Conservation (phyloP, 2,329 filamentous ascomycete genomes). For the Clathrospora elynae region DNA sequence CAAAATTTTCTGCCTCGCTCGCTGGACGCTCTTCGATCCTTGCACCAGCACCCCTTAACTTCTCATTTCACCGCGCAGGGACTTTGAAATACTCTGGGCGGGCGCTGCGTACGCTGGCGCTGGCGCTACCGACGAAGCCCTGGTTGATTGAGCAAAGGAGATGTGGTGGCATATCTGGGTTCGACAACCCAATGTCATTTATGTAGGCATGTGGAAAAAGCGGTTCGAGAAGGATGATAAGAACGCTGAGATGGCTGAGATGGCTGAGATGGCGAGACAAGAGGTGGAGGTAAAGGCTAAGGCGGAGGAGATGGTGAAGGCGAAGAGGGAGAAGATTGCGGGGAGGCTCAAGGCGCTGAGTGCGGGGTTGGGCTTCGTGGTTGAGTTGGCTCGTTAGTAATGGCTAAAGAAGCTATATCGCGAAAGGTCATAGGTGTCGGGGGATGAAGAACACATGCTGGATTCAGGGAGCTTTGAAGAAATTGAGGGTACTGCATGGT, state of each 20-base stretch:
- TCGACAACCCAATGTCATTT: conserved; percentile 29
- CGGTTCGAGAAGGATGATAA: conserved; percentile 29
- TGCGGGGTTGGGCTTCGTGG: too few species aligned
- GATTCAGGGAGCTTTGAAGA: too few species aligned
- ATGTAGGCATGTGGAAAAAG: conserved; percentile 31
- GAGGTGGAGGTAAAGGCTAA: neutral
- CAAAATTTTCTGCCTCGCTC: conserved; percentile 32
- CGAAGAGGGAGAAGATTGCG: neutral
- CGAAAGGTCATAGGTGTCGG: too few species aligned
- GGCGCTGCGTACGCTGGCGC: conserved; percentile 17
- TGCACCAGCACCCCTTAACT: conserved; percentile 21
- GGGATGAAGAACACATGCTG: too few species aligned
- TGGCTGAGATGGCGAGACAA: neutral
- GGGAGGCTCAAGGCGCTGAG: neutral
- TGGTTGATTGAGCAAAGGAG: conserved; percentile 24
- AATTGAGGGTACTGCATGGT: too few species aligned
- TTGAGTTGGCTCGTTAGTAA: too few species aligned
- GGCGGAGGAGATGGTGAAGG: neutral
- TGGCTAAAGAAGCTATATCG: too few species aligned
- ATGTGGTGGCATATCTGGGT: conserved; percentile 37
- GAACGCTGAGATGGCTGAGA: too few species aligned
- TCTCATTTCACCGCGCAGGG: conserved; percentile 21
- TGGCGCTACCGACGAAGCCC: conserved; percentile 16
- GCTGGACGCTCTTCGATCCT: conserved; percentile 33
- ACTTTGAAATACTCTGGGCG: conserved; percentile 29